Evolutionary conservation across 345 rosid species (phyloP).

Genomic region (Citrus australasica): DNA sequence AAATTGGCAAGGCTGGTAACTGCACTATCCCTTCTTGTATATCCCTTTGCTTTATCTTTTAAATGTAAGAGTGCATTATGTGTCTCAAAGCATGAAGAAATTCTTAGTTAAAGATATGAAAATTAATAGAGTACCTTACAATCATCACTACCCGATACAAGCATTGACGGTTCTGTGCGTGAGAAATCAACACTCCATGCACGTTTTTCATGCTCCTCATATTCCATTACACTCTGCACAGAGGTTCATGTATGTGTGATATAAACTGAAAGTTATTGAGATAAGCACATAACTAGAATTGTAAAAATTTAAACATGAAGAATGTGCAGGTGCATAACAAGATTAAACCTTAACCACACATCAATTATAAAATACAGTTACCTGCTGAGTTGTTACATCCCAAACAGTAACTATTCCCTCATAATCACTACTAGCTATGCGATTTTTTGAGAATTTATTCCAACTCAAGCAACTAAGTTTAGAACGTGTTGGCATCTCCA

Average conservation of each 20-base stretch:
- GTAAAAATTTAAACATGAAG: not conserved
- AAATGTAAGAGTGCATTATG: slow-evolving; percentile 14
- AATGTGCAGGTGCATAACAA: not conserved
- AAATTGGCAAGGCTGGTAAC: not conserved
- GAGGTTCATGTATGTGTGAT: not conserved
- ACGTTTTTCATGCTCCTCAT: slow-evolving; percentile 98
- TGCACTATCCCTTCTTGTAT: not conserved
- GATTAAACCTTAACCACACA: not conserved
- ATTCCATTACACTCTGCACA: slow-evolving; percentile 87
- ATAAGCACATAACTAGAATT: not conserved
- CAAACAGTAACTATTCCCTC: slow-evolving; percentile 98
- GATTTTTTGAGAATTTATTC: slow-evolving; percentile 90
- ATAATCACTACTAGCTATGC: slow-evolving; percentile 96
- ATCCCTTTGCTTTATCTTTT: slow-evolving; percentile 3
- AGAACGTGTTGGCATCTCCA: slow-evolving; percentile 95
- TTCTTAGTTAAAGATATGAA: slow-evolving; percentile 3
- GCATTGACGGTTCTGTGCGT: slow-evolving; percentile 86
- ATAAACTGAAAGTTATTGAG: not conserved
- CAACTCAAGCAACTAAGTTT: slow-evolving; percentile 98
- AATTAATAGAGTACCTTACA: slow-evolving; percentile 59
- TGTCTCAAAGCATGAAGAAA: slow-evolving; percentile 13
- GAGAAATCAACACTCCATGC: slow-evolving; percentile 99
- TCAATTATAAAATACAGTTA: slow-evolving; percentile 11
- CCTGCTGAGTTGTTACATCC: slow-evolving; percentile 98
- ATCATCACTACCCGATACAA: slow-evolving; percentile 98